Base-by-base conservation (phyloP, 2,329 filamentous ascomycete species). In the Verticillium albo-atrum region DNA sequence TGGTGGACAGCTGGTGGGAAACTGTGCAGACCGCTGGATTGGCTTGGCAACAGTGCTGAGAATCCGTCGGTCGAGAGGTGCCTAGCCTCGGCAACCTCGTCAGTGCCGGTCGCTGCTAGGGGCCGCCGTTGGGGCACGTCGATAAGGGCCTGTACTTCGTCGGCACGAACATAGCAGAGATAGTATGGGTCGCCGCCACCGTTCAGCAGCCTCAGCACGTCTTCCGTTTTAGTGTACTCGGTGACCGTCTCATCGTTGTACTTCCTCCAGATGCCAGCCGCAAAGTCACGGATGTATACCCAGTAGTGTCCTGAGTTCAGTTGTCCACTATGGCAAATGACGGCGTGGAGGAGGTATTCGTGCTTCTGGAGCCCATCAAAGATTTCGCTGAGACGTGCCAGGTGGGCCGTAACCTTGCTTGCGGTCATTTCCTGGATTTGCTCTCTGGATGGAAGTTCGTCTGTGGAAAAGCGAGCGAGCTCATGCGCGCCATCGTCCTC, bases 231-330 rank as follows among this genome's bases (percentile, higher is more conserved):
- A 27, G 86, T 82, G 60, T 82, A 79, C 63, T 90, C 86, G 3
- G 85, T 88, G 26, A 99, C 92, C 17, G 82, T 82, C 58, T 89
- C 89, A 68, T 99, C 95, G 71, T 99, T 99, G 79, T 97, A 99
- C 69, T 91, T 92, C 60, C 92, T 88, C 93, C 95, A 99, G 23
- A 93, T 79, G 54, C 86, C 84, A 6, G 56, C 54, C 64, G 88
- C 84, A 72, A 96, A 96, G 75, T 98, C 95, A 69, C 88, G 90
- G 64, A 99, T 96, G 83, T 93, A 97, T 52, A 97, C 92, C 89
- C 92, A 97, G 76, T 98, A 99, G 73, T 99, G 95, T 0, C 95
- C 95, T 53, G 88, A 88, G 52, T 81, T 83, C 47, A 88, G 82
- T 66, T 81, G 79, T 32, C 91, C 91, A 23, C 89, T 88, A 71